Evolutionary conservation across 108 stramenopile species (phyloP), one percentile per base, ranked within the genome.

Genomic region (Pseudonitzschia pungens): DNA sequence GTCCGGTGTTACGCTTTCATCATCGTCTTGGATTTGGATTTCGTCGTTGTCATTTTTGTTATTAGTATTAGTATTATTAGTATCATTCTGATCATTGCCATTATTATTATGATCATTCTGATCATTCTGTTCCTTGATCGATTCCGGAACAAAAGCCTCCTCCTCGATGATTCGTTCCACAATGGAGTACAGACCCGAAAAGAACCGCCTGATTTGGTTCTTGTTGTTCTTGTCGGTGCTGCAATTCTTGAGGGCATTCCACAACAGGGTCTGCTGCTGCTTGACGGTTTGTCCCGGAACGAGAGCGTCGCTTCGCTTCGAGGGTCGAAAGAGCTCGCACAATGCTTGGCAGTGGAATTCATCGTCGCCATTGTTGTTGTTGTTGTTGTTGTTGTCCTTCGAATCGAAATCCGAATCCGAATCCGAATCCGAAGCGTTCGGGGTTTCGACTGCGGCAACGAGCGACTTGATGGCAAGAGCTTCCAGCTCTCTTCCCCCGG

Each of bases 121-220:
- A 16, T 74, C 73, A 0, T 71, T 68, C n/a, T n/a, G n/a, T 14
- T 65, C 60, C n/a, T 55, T 68, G 8, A 63, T 74, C 22, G 75
- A 74, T 26, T 58, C 71, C 18, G 81, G 82, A 58, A 87, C 72
- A 65, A 72, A 81, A 3, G 31, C 48, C 74, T 86, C 78, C 0
- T 75, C 70, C 16, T 50, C 65, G 22, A 82, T 56, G 24, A 82
- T 64, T 22, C 36, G 16, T 41, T 77, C 67, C 27, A 82, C 52
- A n/a, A 80, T 74, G 15, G 42, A 33, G 1, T 71, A 36, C 21
- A 83, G 42, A 6, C 65, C 78, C 50, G 68, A 62, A 68, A 87
- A 87, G 62, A 87, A 79, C 0, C 83, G 77, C 20, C 69, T 78
- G 36, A 78, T 68, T 12, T 73, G 74, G 56, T 42, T 64, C 57